These are phyloP conservation scores for Geotrichum europaeum DNA, from an alignment of 1,139 yeast species.

Conservation along the genomic window DNA sequence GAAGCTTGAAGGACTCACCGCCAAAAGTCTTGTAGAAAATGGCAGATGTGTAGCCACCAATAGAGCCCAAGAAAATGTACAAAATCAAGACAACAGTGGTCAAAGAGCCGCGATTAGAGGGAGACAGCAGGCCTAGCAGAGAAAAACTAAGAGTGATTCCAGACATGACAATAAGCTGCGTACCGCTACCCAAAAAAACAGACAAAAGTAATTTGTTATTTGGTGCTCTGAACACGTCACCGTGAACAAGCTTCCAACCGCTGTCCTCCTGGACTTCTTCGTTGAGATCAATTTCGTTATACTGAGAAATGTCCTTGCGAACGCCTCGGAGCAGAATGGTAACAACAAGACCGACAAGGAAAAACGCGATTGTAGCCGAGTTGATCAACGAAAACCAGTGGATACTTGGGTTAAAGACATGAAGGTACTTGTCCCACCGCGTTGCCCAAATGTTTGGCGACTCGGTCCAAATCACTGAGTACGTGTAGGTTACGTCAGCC, in stretches of 20 bases:
- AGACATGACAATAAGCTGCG: slow-evolving; percentile 75
- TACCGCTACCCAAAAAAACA: slow-evolving; percentile 81
- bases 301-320: slow-evolving; percentile 77
- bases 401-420: slow-evolving; percentile 83
- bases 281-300: slow-evolving; percentile 74
- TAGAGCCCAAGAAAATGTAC: slow-evolving; percentile 69
- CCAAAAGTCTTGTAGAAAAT: slow-evolving; percentile 81
- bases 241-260: slow-evolving; percentile 96
- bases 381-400: slow-evolving; percentile 93
- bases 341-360: slow-evolving; percentile 70
- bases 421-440: slow-evolving; percentile 95
- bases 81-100: slow-evolving; percentile 83
- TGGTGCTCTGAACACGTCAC: slow-evolving; percentile 92
- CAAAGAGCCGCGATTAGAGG: slow-evolving; percentile 90
- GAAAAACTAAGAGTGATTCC: slow-evolving; percentile 74
- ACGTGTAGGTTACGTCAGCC: slow-evolving; percentile 48
- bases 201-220: slow-evolving; percentile 63
- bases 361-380: slow-evolving; percentile 72
- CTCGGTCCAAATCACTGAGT: slow-evolving; percentile 58
- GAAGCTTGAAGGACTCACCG: slow-evolving; percentile 86
- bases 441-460: slow-evolving; percentile 94
- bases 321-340: slow-evolving; percentile 76
- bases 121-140: slow-evolving; percentile 80
- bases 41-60: slow-evolving; percentile 84
- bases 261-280: slow-evolving; percentile 89